Base-by-base conservation (phyloP, 2,329 filamentous ascomycete genomes). In the Chaetomium strumarium region DNA sequence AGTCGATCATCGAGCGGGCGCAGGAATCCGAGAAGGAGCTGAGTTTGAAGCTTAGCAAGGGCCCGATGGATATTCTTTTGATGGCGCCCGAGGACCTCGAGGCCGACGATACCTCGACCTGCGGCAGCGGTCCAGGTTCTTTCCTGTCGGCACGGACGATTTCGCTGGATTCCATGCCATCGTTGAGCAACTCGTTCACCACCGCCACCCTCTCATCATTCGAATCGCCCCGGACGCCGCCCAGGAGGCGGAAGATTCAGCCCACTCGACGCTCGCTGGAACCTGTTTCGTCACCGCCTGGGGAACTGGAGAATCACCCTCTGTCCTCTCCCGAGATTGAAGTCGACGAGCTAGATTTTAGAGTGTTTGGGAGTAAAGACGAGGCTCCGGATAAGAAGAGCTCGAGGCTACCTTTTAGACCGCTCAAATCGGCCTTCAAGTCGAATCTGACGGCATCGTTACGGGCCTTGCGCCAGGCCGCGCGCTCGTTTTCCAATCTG, bases 361-460 rank as follows among this genome's bases (percentile, higher is more conserved):
- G 71, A n/a, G 74, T 74, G 1, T 73, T 79, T 34, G 68, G 58
- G 34, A 10, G 42, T n/a, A 57, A 59, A 41, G 50, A 51, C 10
- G 58, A 59, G 33, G 34, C 38, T 7, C 59, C 44, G 60, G 66
- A 42, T 65, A 69, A 51, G 51, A 66, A 55, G 66, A 67, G 53
- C 44, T 67, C 66, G 8, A 65, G 68, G 20, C 54, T 64, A 38
- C 62, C 64, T 3, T 64, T 78, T 55, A 74, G 70, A 46, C 78
- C 79, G 2, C 68, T 82, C 34, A 72, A 73, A 53, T 75, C 75
- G 34, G 82, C 77, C 7, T 86, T 86, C 70, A 85, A 85, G 65
- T 86, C 83, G 3, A 86, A 86, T 62, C 65, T 86, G 36, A 86
- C 83, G 6, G 83, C 83, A 7, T 86, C 83, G 10, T 70, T 86